Percentiles rank a stretch among this genome's conserved stretches.
Evolutionary conservation across 352 stramenopile genomes (phyloP).

Genomic region (Globisporangium heterothallicum): DNA sequence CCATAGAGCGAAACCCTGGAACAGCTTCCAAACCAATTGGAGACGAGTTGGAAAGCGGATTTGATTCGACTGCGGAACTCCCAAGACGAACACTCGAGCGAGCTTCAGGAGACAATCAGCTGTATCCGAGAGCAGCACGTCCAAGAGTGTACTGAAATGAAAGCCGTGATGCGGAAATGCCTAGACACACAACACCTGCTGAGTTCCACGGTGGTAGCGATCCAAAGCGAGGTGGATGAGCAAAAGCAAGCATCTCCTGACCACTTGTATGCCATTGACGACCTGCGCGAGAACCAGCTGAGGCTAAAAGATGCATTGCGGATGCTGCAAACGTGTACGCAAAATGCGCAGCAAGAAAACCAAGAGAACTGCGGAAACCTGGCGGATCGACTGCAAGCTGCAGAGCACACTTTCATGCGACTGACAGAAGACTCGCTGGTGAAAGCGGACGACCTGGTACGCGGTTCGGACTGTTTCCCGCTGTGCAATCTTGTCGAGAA

Average conservation of each 20-base stretch:
- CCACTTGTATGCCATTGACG: conserved; percentile 26
- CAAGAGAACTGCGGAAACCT: conserved; percentile 27
- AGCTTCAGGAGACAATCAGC: conserved; percentile 18
- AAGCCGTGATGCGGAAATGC: conserved; percentile 42
- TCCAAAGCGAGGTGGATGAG: conserved; percentile 50
- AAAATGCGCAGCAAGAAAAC: conserved; percentile 29
- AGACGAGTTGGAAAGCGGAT: conserved; percentile 16
- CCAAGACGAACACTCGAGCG: conserved; percentile 8
- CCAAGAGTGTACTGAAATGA: conserved; percentile 25
- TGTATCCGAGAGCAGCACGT: not conserved
- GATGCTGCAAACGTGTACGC: conserved; percentile 36
- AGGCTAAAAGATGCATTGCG: conserved; percentile 41
- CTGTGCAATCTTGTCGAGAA: not conserved
- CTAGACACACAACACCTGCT: conserved; percentile 58
- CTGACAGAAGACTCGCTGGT: conserved; percentile 27
- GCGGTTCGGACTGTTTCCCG: not conserved
- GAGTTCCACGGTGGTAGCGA: conserved; percentile 44
- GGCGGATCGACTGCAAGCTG: conserved; percentile 25
- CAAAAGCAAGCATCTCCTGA: conserved; percentile 13
- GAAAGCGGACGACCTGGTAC: conserved; percentile 48
- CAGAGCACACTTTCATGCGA: conserved; percentile 38
- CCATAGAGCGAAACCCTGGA: conserved; percentile 26
- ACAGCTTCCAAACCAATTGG: conserved; percentile 18
- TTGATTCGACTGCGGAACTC: conserved; percentile 3
- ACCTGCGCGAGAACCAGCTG: conserved; percentile 43